Percentiles rank a stretch among this genome's conserved stretches.
Evolutionary conservation across 2,329 filamentous ascomycete genomes (phyloP).

Genomic region (Botrytis hyacinthi): DNA sequence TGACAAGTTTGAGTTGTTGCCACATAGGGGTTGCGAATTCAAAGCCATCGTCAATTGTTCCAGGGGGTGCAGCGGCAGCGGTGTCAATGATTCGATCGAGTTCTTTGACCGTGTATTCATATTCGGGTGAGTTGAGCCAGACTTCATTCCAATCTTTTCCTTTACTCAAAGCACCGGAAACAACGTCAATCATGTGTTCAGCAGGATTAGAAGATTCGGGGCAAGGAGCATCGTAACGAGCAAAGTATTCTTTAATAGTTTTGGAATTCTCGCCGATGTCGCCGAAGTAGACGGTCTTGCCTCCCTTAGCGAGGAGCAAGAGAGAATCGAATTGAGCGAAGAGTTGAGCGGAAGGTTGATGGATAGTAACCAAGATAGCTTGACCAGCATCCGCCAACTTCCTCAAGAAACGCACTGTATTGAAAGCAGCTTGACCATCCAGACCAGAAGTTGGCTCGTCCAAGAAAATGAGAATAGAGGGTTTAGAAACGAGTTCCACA

Average conservation of each 20-base stretch:
- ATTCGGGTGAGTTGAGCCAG: slow-evolving; percentile 61
- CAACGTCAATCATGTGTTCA: slow-evolving; percentile 47
- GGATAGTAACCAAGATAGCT: slow-evolving; percentile 54
- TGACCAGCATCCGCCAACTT: slow-evolving; percentile 57
- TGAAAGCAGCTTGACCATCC: slow-evolving; percentile 62
- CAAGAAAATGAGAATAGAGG: slow-evolving; percentile 58
- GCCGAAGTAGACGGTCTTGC: slow-evolving; percentile 68
- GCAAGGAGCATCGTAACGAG: slow-evolving; percentile 46
- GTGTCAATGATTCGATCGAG: slow-evolving; percentile 57
- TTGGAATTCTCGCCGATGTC: slow-evolving; percentile 60
- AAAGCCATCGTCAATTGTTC: slow-evolving; percentile 43
- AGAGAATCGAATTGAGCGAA: slow-evolving; percentile 59
- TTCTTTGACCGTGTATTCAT: slow-evolving; percentile 52
- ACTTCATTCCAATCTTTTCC: slow-evolving; percentile 65
- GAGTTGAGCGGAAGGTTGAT: slow-evolving; percentile 53
- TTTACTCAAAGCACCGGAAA: slow-evolving; percentile 50
- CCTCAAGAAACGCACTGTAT: slow-evolving; percentile 60
- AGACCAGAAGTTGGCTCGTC: slow-evolving; percentile 62
- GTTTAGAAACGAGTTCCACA: slow-evolving; percentile 57
- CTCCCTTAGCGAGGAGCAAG: slow-evolving; percentile 62
- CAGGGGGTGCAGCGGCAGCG: slow-evolving; percentile 40
- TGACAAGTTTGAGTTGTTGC: slow-evolving; percentile 43
- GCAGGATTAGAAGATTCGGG: slow-evolving; percentile 44
- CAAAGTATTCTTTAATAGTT: slow-evolving; percentile 62
- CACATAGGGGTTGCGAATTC: slow-evolving; percentile 53